Conservation (phyloP, 2,329 filamentous ascomycete genomes). For the Fusarium annulatum region DNA sequence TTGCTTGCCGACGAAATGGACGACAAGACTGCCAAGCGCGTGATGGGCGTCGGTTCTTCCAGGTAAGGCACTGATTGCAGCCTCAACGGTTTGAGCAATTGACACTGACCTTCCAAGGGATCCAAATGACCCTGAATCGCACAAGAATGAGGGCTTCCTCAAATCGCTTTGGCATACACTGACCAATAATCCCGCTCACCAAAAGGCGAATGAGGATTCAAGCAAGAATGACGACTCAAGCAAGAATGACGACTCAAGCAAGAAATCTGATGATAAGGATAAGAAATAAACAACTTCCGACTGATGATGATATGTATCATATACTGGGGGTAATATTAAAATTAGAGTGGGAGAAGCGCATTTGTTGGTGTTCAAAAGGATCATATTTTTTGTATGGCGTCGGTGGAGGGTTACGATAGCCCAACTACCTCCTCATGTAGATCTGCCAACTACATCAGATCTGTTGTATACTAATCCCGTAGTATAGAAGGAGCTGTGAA, state of each 20-base stretch:
- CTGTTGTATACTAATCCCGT: slow-evolving; percentile 49
- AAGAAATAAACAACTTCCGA: slow-evolving; percentile 51
- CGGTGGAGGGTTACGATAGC: slow-evolving; percentile 39
- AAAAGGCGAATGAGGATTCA: slow-evolving; percentile 47
- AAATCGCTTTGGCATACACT: slow-evolving; percentile 94
- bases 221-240: slow-evolving; percentile 36
- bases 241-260: slow-evolving; percentile 41
- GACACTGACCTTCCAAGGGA: slow-evolving; percentile 28
- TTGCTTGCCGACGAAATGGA: slow-evolving; percentile 97
- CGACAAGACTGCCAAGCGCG: slow-evolving; percentile 88
- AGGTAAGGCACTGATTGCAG: slow-evolving; percentile 43
- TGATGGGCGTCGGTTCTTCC: slow-evolving; percentile 79
- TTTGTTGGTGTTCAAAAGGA: slow-evolving; percentile 54
- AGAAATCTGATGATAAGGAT: slow-evolving; percentile 45
- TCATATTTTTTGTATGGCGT: slow-evolving; percentile 49
- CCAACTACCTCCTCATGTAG: slow-evolving; percentile 38
- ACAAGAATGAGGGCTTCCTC: slow-evolving; percentile 88
- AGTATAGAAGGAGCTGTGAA: slow-evolving; percentile 45
- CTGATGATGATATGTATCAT: slow-evolving; percentile 46
- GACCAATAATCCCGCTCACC: slow-evolving; percentile 76
- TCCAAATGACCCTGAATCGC: slow-evolving; percentile 56
- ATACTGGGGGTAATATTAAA: slow-evolving; percentile 34
- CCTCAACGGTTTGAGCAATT: not conserved
- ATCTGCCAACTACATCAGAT: slow-evolving; percentile 43
- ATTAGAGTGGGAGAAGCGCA: slow-evolving; percentile 47